Base-by-base conservation (phyloP, 345 rosid species). In the Eucalyptus dawsonii region DNA sequence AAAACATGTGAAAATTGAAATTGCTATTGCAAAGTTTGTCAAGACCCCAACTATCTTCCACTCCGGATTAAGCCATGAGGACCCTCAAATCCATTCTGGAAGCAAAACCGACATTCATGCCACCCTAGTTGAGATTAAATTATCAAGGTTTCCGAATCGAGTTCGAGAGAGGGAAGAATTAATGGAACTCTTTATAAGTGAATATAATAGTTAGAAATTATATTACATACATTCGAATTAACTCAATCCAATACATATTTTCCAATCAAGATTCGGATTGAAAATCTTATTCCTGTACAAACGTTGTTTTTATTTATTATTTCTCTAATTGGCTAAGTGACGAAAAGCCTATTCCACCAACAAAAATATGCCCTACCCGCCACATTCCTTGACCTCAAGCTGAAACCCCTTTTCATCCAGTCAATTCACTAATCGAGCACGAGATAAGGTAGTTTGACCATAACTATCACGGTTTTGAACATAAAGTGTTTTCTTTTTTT, bases 191-290 rank as follows among this genome's bases (percentile, higher is more conserved):
- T 34, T 19, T 37, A 17, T 37, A 37, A 37, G 40, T 4, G 25
- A 72, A 34, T 17, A 2, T 0, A 8, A 1, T 34, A 17, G 13
- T 3, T 13, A 0, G 4, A 69, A 40, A 17, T 37, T 9, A 11
- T 21, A 6, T 22, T 37, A 4, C 81, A 6, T 72, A 6, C 45
- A 19, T 34, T 72, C 6, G 8, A 37, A 19, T 16, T 67, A 67
- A 31, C 80, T 67, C 42, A 15, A 15, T 34, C 19, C 2, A 12
- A 34, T 17, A 72, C 44, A 9, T 19, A 17, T 17, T 69, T 69
- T 72, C 80, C 24, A 0, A 34, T 69, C 10, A 67, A n/a, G 10
- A 15, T 67, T 31, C 2, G 8, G 44, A 72, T 72, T 34, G 44
- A 72, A 34, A 72, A 72, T 72, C 44, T 34, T 34, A 19, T 2